These are phyloP conservation scores for Malassezia sp. DNA, from an alignment of 1,284 basidiomycete species.

Conservation along the genomic window DNA sequence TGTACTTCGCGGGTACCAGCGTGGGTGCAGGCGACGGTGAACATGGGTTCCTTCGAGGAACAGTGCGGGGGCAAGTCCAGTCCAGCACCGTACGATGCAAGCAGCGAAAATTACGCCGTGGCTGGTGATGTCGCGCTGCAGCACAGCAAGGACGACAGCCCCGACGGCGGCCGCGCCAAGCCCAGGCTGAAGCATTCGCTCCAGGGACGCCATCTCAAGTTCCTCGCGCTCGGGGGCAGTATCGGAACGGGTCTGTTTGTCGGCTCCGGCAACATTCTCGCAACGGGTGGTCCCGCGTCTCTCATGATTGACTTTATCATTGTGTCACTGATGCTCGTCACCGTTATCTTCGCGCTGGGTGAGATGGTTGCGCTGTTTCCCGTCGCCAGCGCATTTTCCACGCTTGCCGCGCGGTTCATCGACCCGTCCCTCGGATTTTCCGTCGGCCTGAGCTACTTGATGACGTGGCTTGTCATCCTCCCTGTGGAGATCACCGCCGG, in stretches of 20 bases:
- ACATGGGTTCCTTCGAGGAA: too few species aligned
- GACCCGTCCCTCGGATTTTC: constrained; percentile 59
- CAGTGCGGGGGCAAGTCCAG: too few species aligned
- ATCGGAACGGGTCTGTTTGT: constrained; percentile 54
- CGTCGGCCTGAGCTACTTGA: constrained; percentile 58
- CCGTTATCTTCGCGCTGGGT: constrained; percentile 49
- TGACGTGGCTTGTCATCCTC: constrained; percentile 39
- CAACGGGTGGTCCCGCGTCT: constrained; percentile 49
- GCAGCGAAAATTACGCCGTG: too few species aligned
- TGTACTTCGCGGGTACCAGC: too few species aligned
- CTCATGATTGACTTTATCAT: constrained; percentile 47
- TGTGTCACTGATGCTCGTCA: constrained; percentile 35
- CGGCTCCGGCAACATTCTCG: constrained; percentile 57
- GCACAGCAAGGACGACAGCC: background rate
- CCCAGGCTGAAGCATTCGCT: constrained; percentile 17
- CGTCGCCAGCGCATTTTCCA: constrained; percentile 62
- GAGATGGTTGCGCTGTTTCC: constrained; percentile 53
- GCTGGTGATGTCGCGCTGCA: too few species aligned
- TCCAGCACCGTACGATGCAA: too few species aligned
- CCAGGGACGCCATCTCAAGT: constrained; percentile 25
- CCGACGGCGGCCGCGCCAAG: too few species aligned
- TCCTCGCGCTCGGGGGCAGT: constrained; percentile 38
- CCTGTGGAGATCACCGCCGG: constrained; percentile 37
- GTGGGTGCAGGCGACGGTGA: too few species aligned
- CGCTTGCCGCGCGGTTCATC: constrained; percentile 65